Evolutionary conservation across 352 stramenopile genomes (phyloP), one percentile per base, ranked within the genome.

Genomic region (Peronospora destructor): DNA sequence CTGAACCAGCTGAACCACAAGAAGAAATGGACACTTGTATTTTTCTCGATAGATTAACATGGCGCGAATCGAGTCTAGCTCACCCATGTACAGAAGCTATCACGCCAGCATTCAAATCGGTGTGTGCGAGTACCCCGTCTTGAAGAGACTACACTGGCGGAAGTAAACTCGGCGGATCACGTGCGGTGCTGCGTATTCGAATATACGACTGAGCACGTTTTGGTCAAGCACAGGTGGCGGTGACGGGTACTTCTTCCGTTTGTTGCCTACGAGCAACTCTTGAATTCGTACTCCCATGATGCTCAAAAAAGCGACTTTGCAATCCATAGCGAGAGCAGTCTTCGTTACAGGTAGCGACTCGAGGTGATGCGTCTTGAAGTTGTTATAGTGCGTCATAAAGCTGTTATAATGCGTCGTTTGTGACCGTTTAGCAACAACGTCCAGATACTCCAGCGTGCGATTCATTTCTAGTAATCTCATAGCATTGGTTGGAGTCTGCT

Each of bases 131-230:
- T 26, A 38, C 6, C 52, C 53, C 17, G 46, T 61, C 11, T 58
- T 28, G 21, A 62, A 55, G 32, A 62, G 59, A 26, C 51, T 33
- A 21, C 41, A 40, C 43, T 66, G 41, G 13, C 53, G 52, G 19
- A 62, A 66, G 42, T 66, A 66, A 13, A 66, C 53, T 44, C 41
- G 42, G 19, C 58, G 52, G 14, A 11, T 54, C 21, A 66, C 43
- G 8, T 49, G 47, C 8, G 38, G 13, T 33, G 52, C 42, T 26
- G 58, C 58, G 23, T 52, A 66, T 33, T 58, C 53, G 12, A 66
- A 66, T 25, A 66, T 55, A 14, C 36, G 13, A 34, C 32, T 25
- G 32, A 62, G n/a, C 23, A 50, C 53, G 13, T 61, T 43, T 29
- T 62, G 46, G 19, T 66, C 40, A 14, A 66, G 46, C 13, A 54